Evolutionary conservation across 2,329 filamentous ascomycete species (phyloP).

Genomic region (Apiospora saccharicola): DNA sequence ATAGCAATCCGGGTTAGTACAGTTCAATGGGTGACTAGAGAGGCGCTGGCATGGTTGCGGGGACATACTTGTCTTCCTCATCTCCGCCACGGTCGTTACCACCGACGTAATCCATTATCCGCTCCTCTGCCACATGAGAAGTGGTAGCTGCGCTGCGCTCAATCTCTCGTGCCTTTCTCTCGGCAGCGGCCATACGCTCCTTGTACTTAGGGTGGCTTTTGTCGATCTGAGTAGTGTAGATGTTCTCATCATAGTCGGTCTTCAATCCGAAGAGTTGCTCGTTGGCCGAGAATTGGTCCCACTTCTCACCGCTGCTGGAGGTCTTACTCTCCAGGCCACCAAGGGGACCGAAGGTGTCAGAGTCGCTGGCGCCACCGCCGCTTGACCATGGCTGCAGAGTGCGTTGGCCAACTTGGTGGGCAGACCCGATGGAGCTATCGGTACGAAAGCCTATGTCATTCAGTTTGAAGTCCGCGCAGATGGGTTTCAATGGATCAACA

Average conservation of each 20-base stretch:
- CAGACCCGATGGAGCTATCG: conserved; percentile 85
- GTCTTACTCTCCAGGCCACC: conserved; percentile 56
- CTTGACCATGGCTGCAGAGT: conserved; percentile 84
- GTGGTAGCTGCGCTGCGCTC: conserved; percentile 78
- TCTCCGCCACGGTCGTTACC: conserved; percentile 74
- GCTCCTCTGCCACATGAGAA: conserved; percentile 88
- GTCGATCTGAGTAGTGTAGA: conserved; percentile 93
- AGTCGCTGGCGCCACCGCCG: conserved; percentile 71
- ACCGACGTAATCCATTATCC: conserved; percentile 73
- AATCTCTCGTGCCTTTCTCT: conserved; percentile 88
- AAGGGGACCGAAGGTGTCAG: conserved; percentile 65
- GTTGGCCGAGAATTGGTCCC: conserved; percentile 96
- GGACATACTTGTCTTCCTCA: conserved; percentile 86
- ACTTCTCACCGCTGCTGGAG: conserved; percentile 56
- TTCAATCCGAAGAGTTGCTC: conserved; percentile 86
- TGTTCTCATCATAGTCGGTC: conserved; percentile 91
- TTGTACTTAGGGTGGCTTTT: conserved; percentile 83
- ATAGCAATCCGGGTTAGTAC: conserved; percentile 25
- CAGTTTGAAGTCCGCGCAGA: conserved; percentile 25
- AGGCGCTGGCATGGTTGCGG: neutral
- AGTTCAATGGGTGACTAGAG: conserved; percentile 19
- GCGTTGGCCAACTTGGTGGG: conserved; percentile 73
- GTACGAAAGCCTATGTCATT: conserved; percentile 72
- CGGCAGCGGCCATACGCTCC: conserved; percentile 78
- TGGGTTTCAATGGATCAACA: conserved; percentile 50